Conservation (phyloP, 768 basidiomycete genomes). For the Hypholoma fasciculare region DNA sequence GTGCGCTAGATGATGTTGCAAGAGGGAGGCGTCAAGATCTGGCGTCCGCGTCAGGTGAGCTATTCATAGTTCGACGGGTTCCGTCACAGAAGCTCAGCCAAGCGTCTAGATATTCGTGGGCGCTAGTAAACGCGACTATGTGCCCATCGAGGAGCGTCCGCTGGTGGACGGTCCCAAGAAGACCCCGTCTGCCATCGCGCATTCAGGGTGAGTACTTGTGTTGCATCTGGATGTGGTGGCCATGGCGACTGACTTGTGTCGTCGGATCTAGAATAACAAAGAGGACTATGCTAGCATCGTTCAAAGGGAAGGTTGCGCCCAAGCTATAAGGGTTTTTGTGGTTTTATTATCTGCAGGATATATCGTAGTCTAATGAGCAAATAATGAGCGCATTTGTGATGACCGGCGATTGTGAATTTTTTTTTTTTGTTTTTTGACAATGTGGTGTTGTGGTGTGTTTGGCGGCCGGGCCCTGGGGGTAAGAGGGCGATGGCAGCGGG, state of each 20-base stretch:
- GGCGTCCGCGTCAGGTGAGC: slow-evolving; percentile 80
- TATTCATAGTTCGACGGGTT: slow-evolving; percentile 8
- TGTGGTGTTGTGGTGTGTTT: slow-evolving; percentile 8
- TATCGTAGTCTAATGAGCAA: slow-evolving; percentile 11
- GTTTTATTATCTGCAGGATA: not conserved
- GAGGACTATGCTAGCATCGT: slow-evolving; percentile 63
- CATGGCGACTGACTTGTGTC: slow-evolving; percentile 33
- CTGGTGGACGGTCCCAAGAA: slow-evolving; percentile 54
- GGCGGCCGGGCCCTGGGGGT: slow-evolving; percentile 1
- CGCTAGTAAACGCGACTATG: slow-evolving; percentile 70
- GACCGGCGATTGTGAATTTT: no score
- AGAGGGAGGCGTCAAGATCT: slow-evolving; percentile 88
- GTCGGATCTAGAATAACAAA: slow-evolving; percentile 54
- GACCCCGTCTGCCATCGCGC: slow-evolving; percentile 62
- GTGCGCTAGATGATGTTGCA: slow-evolving; percentile 82
- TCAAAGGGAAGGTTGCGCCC: slow-evolving; percentile 25
- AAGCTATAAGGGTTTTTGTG: slow-evolving; percentile 15
- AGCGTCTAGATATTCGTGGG: slow-evolving; percentile 74
- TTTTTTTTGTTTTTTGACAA: not conserved
- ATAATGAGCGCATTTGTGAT: slow-evolving; percentile 3
- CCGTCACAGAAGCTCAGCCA: slow-evolving; percentile 7
- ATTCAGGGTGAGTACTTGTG: slow-evolving; percentile 67
- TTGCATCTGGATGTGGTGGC: slow-evolving; percentile 25
- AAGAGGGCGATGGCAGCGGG: not conserved
- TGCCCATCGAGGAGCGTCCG: slow-evolving; percentile 59